Percentiles rank a stretch among this genome's conserved stretches.
phyloP scores from a whole-genome alignment of 1,284 basidiomycete species.

The Fomitopsis betulina region DNA sequence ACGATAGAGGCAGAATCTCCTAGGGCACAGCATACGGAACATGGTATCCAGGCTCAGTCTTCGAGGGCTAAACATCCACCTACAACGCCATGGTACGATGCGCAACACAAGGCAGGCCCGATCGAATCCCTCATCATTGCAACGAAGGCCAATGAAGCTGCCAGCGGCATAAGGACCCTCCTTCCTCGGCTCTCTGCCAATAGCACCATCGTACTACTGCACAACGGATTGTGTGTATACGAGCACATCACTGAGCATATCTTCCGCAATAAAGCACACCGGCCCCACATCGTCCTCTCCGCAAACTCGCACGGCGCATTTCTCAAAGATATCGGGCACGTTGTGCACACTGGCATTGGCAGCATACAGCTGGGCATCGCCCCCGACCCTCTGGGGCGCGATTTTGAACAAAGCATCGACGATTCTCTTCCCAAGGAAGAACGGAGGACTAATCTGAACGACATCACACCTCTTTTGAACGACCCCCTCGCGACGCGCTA shows the following conservation, averaged over 20 bases:
- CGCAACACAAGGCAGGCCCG: neutral
- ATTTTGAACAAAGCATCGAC: slow-evolving; percentile 52
- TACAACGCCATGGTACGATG: neutral
- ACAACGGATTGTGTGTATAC: slow-evolving; percentile 91
- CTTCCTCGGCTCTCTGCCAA: slow-evolving; percentile 58
- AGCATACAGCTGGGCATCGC: slow-evolving; percentile 76
- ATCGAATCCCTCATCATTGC: slow-evolving; percentile 81
- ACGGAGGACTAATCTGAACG: slow-evolving; percentile 44
- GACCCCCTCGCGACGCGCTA: slow-evolving; percentile 38
- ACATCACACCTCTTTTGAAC: slow-evolving; percentile 40
- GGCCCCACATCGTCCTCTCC: slow-evolving; percentile 86
- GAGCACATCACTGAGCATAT: slow-evolving; percentile 68
- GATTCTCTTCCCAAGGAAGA: slow-evolving; percentile 31
- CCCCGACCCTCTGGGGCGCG: slow-evolving; percentile 58
- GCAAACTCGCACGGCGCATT: slow-evolving; percentile 81
- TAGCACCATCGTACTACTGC: slow-evolving; percentile 85
- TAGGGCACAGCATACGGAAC: neutral
- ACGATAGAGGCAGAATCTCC: too few relatives aligned
- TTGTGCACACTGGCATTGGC: slow-evolving; percentile 77
- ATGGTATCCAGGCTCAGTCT: neutral
- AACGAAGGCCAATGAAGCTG: slow-evolving; percentile 72
- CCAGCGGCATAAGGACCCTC: slow-evolving; percentile 56
- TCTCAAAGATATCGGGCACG: slow-evolving; percentile 45
- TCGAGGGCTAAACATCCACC: neutral
- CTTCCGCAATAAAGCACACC: slow-evolving; percentile 68